Conservation (phyloP, 2,329 filamentous ascomycete species). For the Aspergillus japonicus region DNA sequence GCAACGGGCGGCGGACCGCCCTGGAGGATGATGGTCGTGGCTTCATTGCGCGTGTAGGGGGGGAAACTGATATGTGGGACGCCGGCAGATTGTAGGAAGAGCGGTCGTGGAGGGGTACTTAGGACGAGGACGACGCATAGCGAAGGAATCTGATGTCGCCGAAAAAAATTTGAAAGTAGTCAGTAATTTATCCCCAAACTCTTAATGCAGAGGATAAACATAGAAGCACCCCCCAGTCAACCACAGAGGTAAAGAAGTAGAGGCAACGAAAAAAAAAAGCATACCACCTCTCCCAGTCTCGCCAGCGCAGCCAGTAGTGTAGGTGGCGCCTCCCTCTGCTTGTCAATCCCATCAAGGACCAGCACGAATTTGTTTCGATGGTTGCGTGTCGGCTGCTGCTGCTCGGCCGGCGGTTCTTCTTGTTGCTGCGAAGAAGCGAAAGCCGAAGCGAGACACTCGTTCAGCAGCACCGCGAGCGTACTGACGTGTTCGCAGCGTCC, state of each 20-base stretch:
- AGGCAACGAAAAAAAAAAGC: constrained; percentile 29
- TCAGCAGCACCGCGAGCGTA: constrained; percentile 70
- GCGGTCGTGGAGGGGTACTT: constrained; percentile 64
- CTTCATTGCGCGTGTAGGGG: constrained; percentile 77
- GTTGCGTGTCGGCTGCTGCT: constrained; percentile 16
- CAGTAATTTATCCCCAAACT: too few species aligned
- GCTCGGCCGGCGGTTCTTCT: constrained; percentile 8
- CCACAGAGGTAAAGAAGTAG: not conserved
- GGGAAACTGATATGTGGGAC: constrained; percentile 79
- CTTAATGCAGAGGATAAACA: too few species aligned
- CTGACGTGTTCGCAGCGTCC: constrained; percentile 77
- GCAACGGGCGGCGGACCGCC: constrained; percentile 44
- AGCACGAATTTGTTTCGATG: constrained; percentile 65
- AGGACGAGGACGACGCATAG: constrained; percentile 77
- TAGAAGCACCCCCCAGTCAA: too few species aligned
- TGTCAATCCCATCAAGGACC: constrained; percentile 85
- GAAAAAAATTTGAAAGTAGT: not conserved
- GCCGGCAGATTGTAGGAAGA: constrained; percentile 67
- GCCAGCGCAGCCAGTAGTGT: constrained; percentile 80
- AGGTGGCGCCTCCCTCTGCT: constrained; percentile 73
- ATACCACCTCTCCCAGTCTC: constrained; percentile 74
- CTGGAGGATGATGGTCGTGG: constrained; percentile 71
- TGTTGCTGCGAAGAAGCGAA: not conserved
- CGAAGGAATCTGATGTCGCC: constrained; percentile 64
- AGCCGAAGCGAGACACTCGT: constrained; percentile 36